Evolutionary conservation across 2,329 filamentous ascomycete species (phyloP), one percentile per base, ranked within the genome.

Genomic region (Xylariaceae sp.): DNA sequence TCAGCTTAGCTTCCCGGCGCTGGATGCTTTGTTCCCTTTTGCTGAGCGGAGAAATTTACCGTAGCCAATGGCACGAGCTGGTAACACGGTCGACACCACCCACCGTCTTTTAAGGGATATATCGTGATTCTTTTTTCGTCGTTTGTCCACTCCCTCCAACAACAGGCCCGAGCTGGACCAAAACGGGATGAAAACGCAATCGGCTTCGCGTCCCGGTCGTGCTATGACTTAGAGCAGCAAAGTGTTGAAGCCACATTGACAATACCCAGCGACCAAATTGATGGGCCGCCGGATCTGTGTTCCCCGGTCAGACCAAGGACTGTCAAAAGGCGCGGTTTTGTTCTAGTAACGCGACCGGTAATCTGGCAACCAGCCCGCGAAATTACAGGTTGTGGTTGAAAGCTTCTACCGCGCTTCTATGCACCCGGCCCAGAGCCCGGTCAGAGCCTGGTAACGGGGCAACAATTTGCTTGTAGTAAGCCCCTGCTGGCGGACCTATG

Each of bases 1-100:
- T 65, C 62, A 65, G 62, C 62, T 64, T 63, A 42, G 54, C 47
- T 56, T n/a, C n/a, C n/a, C n/a, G n/a, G n/a, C n/a, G n/a, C 53
- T 60, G 58, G 54, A 57, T 57, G 55, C 52, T 38, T 48, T 50
- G 39, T 47, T 51, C 50, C 45, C 51, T 55, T 55, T 50, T 39
- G 41, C 54, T 48, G 44, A 31, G 39, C 53, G 51, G 53, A 52
- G 49, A 44, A 42, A 34, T 43, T 19, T 43, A 36, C 54, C 54
- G 51, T 47, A 43, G 18, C 55, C 57, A 59, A 58, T 58, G 17
- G 39, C 28, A 44, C 40, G n/a, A 12, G 12, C 48, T 31, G 46
- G 54, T 56, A 42, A 57, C 54, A 54, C 44, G 51, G 45, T 38
- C 34, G 52, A 48, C 42, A 17, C 50, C 39, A 41, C 41, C 48